Evolutionary conservation across 2,329 filamentous ascomycete species (phyloP).

Genomic region (Fusarium siculi): DNA sequence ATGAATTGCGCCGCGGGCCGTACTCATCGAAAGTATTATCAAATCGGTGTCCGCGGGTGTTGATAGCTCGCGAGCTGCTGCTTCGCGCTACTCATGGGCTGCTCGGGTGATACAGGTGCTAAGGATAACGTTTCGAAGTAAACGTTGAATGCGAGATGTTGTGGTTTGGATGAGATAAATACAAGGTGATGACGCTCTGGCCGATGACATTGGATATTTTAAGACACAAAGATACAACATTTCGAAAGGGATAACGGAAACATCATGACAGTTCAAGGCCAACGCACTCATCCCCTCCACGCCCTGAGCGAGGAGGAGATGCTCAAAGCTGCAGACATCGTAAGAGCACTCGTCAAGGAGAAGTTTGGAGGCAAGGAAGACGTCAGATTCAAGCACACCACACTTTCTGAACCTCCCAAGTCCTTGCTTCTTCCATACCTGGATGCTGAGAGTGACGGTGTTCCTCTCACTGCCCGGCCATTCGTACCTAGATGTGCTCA

Average conservation of each 20-base stretch:
- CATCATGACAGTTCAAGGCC: not conserved
- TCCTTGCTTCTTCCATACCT: not conserved
- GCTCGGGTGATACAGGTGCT: not conserved
- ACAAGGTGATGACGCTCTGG: not conserved
- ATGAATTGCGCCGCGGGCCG: not conserved
- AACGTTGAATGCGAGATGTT: fast-evolving
- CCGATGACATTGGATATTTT: not conserved
- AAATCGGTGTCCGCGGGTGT: not conserved
- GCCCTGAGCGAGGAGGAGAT: not conserved
- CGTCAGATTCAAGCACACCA: not conserved
- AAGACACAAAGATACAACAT: not conserved
- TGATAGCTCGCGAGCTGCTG: too few species aligned
- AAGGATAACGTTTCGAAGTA: not conserved
- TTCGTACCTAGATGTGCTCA: not conserved
- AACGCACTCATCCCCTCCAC: not conserved
- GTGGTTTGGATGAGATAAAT: not conserved
- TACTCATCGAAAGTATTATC: not conserved
- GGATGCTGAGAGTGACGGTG: not conserved
- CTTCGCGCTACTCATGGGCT: not conserved
- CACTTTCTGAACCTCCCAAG: not conserved
- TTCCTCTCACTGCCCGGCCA: not conserved
- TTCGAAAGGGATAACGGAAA: too few species aligned
- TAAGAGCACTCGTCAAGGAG: not conserved
- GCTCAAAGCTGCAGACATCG: not conserved
- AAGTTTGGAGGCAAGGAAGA: not conserved